Evolutionary conservation across 2,329 filamentous ascomycete species (phyloP).

Genomic region (Trematosphaeria pertusa): DNA sequence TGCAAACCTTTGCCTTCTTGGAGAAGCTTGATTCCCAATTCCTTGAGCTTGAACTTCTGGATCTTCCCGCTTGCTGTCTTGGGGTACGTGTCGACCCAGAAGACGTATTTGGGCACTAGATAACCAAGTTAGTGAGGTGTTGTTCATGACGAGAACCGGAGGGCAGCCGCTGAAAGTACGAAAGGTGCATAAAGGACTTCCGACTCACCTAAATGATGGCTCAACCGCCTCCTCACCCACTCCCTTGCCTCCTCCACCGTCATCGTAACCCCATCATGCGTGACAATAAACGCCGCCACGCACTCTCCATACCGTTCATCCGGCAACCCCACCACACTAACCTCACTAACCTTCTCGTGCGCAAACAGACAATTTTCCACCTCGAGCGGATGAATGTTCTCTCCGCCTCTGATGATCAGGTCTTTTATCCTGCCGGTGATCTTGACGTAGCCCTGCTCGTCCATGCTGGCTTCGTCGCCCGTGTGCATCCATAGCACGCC

Average conservation of each 20-base stretch:
- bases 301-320: conserved; percentile 85
- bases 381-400: conserved; percentile 95
- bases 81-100: conserved; percentile 83
- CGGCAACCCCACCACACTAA: conserved; percentile 81
- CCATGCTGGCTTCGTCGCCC: conserved; percentile 90
- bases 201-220: conserved; percentile 71
- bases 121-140: too few relatives aligned
- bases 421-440: conserved; percentile 96
- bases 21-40: conserved; percentile 59
- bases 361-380: conserved; percentile 86
- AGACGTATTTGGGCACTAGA: conserved; percentile 83
- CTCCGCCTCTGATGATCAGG: conserved; percentile 90
- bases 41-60: conserved; percentile 87
- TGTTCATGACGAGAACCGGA: too few relatives aligned
- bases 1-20: conserved; percentile 30
- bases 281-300: conserved; percentile 82
- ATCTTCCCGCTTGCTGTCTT: conserved; percentile 98
- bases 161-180: background rate
- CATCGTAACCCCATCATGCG: conserved; percentile 41
- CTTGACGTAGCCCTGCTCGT: conserved; percentile 79
- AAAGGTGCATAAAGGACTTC: background rate
- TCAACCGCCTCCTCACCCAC: conserved; percentile 76
- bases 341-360: conserved; percentile 74
- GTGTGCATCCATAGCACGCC: conserved; percentile 83
- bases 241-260: conserved; percentile 66